Conservation (phyloP, 208 protist genomes). For the Hexamita inflata region DNA sequence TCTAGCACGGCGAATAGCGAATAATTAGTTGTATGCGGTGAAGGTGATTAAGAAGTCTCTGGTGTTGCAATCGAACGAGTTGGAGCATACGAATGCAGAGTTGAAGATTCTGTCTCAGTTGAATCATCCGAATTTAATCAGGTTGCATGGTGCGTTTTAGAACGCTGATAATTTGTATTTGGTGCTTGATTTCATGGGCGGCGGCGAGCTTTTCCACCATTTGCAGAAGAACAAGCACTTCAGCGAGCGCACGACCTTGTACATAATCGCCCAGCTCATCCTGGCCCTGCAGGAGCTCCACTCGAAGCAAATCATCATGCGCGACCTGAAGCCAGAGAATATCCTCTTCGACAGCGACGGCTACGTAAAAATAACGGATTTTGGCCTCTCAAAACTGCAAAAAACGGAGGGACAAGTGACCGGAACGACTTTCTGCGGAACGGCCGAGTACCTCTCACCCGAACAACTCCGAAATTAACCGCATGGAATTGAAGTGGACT, state of each 20-base stretch:
- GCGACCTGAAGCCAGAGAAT: conserved; percentile 57
- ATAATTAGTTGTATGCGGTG: conserved; percentile 40
- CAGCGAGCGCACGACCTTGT: conserved; percentile 4
- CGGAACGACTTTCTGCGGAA: conserved; percentile 48
- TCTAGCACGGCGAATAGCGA: not conserved
- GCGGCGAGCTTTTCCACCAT: conserved; percentile 55
- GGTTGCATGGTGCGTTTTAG: conserved; percentile 48
- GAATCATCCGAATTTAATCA: conserved; percentile 50
- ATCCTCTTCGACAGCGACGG: conserved; percentile 52
- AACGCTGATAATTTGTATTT: conserved; percentile 47
- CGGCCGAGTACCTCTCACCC: conserved; percentile 51
- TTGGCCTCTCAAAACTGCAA: conserved; percentile 66
- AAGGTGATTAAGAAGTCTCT: conserved; percentile 50
- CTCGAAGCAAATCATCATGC: conserved; percentile 42
- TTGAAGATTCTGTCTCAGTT: conserved; percentile 40
- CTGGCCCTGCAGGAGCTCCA: conserved; percentile 49
- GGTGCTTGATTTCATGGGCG: conserved; percentile 55
- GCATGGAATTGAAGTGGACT: conserved; percentile 47
- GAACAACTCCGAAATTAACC: conserved; percentile 45
- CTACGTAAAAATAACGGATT: conserved; percentile 70
- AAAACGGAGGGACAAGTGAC: not conserved
- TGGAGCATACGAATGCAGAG: conserved; percentile 48
- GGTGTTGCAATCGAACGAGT: conserved; percentile 42
- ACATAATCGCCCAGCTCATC: conserved; percentile 48
- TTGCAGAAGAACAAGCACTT: too few relatives aligned